phyloP scores from a whole-genome alignment of 1,284 basidiomycete species.

The Flammula alnicola region DNA sequence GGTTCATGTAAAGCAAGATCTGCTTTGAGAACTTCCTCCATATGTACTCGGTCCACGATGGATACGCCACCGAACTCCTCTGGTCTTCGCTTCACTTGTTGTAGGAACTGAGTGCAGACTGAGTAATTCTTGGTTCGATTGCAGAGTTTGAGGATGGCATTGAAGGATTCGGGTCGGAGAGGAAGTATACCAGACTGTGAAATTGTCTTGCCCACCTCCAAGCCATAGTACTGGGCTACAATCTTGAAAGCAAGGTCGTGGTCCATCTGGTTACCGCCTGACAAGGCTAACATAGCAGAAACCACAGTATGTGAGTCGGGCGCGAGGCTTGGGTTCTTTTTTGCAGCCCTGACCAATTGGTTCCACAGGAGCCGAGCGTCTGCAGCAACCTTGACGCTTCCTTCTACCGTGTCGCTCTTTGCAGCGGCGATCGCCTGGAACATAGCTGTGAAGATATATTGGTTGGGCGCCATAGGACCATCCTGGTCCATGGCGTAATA shows the following conservation, averaged over 20 bases:
- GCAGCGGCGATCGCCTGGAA: constrained; percentile 52
- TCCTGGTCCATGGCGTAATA: constrained; percentile 65
- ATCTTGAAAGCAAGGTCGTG: constrained; percentile 67
- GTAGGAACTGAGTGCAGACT: constrained; percentile 53
- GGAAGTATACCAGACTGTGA: constrained; percentile 40
- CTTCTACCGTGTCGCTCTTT: constrained; percentile 24
- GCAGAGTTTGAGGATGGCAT: constrained; percentile 60
- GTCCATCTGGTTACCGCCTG: constrained; percentile 58
- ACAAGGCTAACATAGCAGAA: constrained; percentile 54
- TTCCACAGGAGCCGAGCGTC: constrained; percentile 74
- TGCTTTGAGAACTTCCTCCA: constrained; percentile 62
- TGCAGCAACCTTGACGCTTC: constrained; percentile 40
- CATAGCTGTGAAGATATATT: constrained; percentile 63
- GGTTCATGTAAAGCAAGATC: constrained; percentile 47
- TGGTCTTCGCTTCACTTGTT: constrained; percentile 53
- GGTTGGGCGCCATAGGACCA: constrained; percentile 60
- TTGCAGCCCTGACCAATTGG: constrained; percentile 56
- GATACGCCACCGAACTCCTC: constrained; percentile 37
- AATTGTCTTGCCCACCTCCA: constrained; percentile 50
- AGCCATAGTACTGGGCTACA: constrained; percentile 63
- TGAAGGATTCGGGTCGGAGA: constrained; percentile 52
- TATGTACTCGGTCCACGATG: constrained; percentile 54
- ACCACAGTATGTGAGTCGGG: constrained; percentile 58
- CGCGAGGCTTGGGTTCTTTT: constrained; percentile 45
- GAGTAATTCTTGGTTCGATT: constrained; percentile 43